Conservation (phyloP, 2,329 filamentous ascomycete species). For the Fusarium verticillioides region DNA sequence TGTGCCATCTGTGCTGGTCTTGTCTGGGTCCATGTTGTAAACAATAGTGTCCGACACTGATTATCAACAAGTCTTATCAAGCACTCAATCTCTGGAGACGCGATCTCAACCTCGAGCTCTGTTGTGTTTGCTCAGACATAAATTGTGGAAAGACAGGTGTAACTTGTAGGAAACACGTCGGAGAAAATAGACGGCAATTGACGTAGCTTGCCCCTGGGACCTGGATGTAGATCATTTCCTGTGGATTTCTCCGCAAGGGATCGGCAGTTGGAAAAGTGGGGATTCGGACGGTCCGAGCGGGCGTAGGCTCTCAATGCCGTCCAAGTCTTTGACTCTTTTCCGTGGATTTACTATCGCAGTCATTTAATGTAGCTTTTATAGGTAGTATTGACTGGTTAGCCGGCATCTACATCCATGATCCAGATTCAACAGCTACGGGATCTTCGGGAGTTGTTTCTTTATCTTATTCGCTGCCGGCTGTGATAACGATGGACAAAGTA, state of each 20-base stretch:
- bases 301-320: not conserved
- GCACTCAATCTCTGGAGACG: rapidly evolving
- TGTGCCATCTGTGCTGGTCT: not conserved
- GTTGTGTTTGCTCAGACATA: not conserved
- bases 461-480: too few species aligned
- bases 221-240: not conserved
- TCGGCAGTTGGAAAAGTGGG: not conserved
- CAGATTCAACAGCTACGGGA: rapidly evolving
- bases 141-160: not conserved
- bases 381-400: not conserved
- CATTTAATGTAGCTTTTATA: not conserved
- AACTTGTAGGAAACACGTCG: not conserved
- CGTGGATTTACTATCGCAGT: not conserved
- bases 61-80: too few species aligned
- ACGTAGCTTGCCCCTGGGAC: not conserved
- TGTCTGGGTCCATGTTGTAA: not conserved
- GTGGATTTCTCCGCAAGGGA: not conserved
- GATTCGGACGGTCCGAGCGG: not conserved
- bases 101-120: rapidly evolving
- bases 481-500: too few species aligned
- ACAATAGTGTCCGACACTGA: not conserved
- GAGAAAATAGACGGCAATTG: not conserved
- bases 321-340: too few species aligned
- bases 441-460: rapidly evolving
- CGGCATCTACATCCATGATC: not conserved